Base-by-base conservation (phyloP, 805 yeast species). In the Candida silvatica region DNA sequence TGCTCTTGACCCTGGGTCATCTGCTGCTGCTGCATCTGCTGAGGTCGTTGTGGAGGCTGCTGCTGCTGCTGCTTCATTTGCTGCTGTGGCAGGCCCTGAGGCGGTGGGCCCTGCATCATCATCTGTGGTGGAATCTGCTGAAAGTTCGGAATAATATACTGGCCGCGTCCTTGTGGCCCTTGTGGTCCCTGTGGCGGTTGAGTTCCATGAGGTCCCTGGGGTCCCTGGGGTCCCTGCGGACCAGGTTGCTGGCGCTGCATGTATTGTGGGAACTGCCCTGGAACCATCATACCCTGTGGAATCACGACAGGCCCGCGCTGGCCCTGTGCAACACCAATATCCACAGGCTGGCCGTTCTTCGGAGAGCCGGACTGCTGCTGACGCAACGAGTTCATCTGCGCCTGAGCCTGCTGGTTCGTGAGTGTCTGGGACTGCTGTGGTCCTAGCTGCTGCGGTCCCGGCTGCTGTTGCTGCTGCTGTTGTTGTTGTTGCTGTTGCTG, bases 81-180 rank as follows among this genome's bases (percentile, higher is more conserved):
- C 24, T 38, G 32, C 17, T 36, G 42, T 26, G 20, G 15, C 30
- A 23, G 27, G 14, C 27, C 25, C 34, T 41, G 47, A 20, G 41
- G 47, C 4, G 51, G 44, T 32, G 42, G 37, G 17, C 42, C 44
- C 20, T 42, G 47, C 38, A 48, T 41, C 40, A 48, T 37, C 48
- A 45, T 42, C 34, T 46, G 57, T 35, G 44, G 56, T 12, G 47
- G 54, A 30, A 46, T 38, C 22, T 44, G 52, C 23, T 41, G 58
- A 38, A 48, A 52, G 22, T 43, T 54, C 31, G 52, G 58, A 42
- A 43, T 45, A 40, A 44, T 45, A 44, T 29, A 52, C 36, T 41
- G 52, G 18, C 44, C 48, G 35, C 40, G 48, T 30, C 45, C 45
- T 25, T 14, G 7, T 16, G 41, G 11, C 39, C 27, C 17, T 27